These are phyloP conservation scores for Cynara cardunculus DNA, from an alignment of 129 eudicot genomes.

Conservation along the genomic window DNA sequence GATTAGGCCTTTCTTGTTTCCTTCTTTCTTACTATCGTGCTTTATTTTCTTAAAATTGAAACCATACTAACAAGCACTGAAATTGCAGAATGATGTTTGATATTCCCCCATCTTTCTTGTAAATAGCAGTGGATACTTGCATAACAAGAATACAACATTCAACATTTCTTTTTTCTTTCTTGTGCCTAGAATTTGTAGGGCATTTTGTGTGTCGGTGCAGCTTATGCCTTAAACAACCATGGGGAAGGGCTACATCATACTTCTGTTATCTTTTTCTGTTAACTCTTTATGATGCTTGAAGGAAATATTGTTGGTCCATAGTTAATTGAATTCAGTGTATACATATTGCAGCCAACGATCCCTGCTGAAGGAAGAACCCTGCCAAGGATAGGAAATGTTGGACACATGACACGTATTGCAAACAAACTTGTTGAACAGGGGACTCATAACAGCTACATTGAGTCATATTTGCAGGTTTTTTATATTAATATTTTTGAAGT, in stretches of 20 bases:
- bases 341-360: constrained; percentile 73
- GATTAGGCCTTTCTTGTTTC: no score
- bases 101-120: no score
- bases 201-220: no score
- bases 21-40: no score
- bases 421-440: constrained; percentile 87
- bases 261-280: background rate
- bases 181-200: no score
- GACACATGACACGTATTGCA: constrained; percentile 88
- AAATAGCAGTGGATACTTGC: background rate
- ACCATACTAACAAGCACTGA: no score
- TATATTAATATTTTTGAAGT: background rate
- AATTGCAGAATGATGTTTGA: no score
- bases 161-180: no score
- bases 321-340: constrained; percentile 4
- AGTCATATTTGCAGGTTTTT: constrained; percentile 70
- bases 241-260: background rate
- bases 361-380: constrained; percentile 67
- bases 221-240: no score
- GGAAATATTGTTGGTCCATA: background rate
- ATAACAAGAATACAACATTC: no score
- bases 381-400: constrained; percentile 87
- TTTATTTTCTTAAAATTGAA: no score
- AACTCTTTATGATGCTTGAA: background rate
- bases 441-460: constrained; percentile 49